phyloP scores from a whole-genome alignment of 2,329 filamentous ascomycete species.

The Colletotrichum magnum region DNA sequence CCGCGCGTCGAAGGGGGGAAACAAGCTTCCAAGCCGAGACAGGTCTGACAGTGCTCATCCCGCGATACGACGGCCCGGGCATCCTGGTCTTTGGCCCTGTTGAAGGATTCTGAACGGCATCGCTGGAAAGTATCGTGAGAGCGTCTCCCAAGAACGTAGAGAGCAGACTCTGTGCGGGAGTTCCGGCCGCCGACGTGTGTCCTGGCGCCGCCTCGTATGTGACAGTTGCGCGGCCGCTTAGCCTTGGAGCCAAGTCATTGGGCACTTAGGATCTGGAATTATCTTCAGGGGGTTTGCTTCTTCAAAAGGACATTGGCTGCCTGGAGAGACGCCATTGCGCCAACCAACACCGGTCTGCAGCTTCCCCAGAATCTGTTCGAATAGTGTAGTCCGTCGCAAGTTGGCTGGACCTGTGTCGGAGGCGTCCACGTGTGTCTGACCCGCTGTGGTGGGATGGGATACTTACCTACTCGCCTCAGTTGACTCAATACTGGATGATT shows the following conservation, averaged over 20 bases:
- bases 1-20: not conserved
- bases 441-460: not conserved
- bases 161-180: conserved; percentile 1
- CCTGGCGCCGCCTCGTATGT: conserved; percentile 19
- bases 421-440: not conserved
- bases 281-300: not conserved
- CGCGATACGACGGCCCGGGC: conserved; percentile 1
- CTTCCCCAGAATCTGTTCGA: conserved; percentile 4
- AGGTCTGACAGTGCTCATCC: not conserved
- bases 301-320: conserved; percentile 8
- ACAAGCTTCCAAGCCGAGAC: conserved; percentile 12
- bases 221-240: conserved; percentile 1
- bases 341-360: not conserved
- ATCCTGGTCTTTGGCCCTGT: not conserved
- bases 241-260: conserved; percentile 1
- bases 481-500: not conserved
- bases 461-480: too few relatives aligned
- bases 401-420: not conserved
- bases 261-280: not conserved
- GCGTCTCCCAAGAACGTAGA: not conserved
- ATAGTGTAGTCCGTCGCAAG: not conserved
- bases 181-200: conserved; percentile 1
- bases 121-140: not conserved
- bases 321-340: not conserved
- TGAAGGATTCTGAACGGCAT: conserved; percentile 8